Evolutionary conservation across 2,329 filamentous ascomycete genomes (phyloP), one percentile per base, ranked within the genome.

Genomic region (Exophiala oligosperma): DNA sequence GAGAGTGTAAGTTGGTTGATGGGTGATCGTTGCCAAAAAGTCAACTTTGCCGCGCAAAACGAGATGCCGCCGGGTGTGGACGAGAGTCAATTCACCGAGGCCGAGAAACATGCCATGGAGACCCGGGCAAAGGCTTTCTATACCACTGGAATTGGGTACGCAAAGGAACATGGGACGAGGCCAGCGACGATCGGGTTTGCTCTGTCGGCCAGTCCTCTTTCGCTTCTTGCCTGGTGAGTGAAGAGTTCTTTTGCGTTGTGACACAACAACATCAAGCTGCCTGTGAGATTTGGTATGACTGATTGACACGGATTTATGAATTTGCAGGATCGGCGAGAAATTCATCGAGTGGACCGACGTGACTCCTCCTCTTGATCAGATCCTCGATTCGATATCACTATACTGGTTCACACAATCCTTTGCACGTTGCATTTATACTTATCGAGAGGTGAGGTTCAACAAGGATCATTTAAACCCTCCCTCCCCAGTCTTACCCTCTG

Each of bases 121-220:
- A 24, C 70, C 75, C 4, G 71, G 68, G 1, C 53, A 71, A 2
- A 21, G 11, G 68, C 72, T 2, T 84, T 80, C 67, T 54, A 63
- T 1, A 56, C 68, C 0, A 71, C 67, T 1, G 83, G 81, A 1
- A 67, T 63, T 9, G 81, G 76, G 0, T 88, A 86, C 65, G 75
- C 76, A 0, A 52, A 73, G 0, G 74, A 80, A 66, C 84, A 87
- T 53, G 80, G 73, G 1, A 83, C 81, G 0, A 70, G 79, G 6
- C 80, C 84, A 0, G 73, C 76, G 0, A 87, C 84, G 0, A 79
- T 85, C 47, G 82, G 83, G 0, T 73, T 84, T 4, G 79, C 76
- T 0, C 69, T 87, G 1, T 73, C 77, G 2, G 72, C 79, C 3
- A 83, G 74, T 32, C 84, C 84, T 0, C 60, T 86, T 1, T 80